Conservation (phyloP, 1,139 yeast species). For the Lizanozyma gosingica region DNA sequence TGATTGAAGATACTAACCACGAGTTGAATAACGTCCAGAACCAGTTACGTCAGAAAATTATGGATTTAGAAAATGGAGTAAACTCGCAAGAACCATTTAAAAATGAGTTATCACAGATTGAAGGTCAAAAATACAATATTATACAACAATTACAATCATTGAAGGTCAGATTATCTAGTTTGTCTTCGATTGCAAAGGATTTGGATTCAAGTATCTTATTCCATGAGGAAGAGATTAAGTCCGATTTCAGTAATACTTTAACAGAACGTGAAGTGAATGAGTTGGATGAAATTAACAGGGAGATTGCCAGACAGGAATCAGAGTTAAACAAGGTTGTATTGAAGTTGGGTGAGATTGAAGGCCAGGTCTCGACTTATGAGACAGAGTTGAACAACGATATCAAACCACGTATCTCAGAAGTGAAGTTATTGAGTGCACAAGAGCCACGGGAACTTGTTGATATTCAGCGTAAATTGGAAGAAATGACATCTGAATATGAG, state of each 20-base stretch:
- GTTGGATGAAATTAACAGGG: conserved; percentile 14
- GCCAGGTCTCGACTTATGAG: conserved; percentile 21
- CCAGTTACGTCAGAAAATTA: conserved; percentile 20
- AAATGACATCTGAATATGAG: conserved; percentile 16
- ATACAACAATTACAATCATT: conserved; percentile 23
- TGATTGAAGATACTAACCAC: conserved; percentile 19
- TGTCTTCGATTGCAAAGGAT: conserved; percentile 13
- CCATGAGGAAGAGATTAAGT: conserved; percentile 22
- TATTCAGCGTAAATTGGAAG: conserved; percentile 18
- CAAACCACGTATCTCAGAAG: conserved; percentile 16
- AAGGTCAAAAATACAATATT: conserved; percentile 18
- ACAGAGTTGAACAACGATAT: conserved; percentile 24
- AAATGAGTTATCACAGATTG: conserved; percentile 19
- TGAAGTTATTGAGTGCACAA: background rate
- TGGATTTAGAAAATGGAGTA: conserved; percentile 20
- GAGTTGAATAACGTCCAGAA: conserved; percentile 22
- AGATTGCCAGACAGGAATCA: conserved; percentile 18
- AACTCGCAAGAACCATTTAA: conserved; percentile 23
- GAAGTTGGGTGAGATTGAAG: conserved; percentile 24
- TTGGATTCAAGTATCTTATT: conserved; percentile 20
- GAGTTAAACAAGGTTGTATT: conserved; percentile 24
- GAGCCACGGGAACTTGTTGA: background rate
- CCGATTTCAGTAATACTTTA: conserved; percentile 24
- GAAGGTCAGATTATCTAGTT: conserved; percentile 10
- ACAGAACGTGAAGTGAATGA: conserved; percentile 18